phyloP scores from a whole-genome alignment of 2,329 filamentous ascomycete genomes.

The Cladosporium phlei region DNA sequence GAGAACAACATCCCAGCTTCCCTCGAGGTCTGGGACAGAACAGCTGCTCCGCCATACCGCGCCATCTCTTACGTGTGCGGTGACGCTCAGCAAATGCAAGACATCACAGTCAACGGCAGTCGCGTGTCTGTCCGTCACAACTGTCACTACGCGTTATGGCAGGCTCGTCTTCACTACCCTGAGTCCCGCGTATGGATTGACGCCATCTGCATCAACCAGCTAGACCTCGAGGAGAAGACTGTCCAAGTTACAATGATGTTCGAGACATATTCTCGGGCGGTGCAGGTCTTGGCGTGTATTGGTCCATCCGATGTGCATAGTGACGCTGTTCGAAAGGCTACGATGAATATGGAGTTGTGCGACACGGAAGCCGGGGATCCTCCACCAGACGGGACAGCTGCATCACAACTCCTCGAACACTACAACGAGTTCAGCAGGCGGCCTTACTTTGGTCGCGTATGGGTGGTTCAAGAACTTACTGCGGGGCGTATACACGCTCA shows the following conservation, averaged over 20 bases:
- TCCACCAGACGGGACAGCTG: too few relatives aligned
- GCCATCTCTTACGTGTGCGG: slow-evolving; percentile 19
- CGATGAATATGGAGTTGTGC: too few relatives aligned
- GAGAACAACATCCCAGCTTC: background rate
- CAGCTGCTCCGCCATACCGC: background rate
- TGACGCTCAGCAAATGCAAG: background rate
- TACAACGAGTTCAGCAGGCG: background rate
- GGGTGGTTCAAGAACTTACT: background rate
- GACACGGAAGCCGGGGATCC: too few relatives aligned
- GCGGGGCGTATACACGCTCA: background rate
- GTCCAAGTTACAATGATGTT: slow-evolving; percentile 18
- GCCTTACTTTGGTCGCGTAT: background rate
- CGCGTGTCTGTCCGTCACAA: slow-evolving; percentile 10
- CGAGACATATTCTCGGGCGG: slow-evolving; percentile 12
- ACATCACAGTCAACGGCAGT: slow-evolving; percentile 9
- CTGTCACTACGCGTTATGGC: background rate
- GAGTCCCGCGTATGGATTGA: slow-evolving; percentile 17
- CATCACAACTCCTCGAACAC: too few relatives aligned
- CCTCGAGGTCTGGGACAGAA: background rate
- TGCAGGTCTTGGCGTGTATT: background rate
- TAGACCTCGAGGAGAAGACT: slow-evolving; percentile 13
- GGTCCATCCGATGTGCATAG: background rate
- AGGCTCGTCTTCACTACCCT: background rate
- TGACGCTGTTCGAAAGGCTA: too few relatives aligned
- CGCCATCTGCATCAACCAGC: slow-evolving; percentile 18